phyloP scores from a whole-genome alignment of 345 rosid species.

The Arabidopsis suecica region DNA sequence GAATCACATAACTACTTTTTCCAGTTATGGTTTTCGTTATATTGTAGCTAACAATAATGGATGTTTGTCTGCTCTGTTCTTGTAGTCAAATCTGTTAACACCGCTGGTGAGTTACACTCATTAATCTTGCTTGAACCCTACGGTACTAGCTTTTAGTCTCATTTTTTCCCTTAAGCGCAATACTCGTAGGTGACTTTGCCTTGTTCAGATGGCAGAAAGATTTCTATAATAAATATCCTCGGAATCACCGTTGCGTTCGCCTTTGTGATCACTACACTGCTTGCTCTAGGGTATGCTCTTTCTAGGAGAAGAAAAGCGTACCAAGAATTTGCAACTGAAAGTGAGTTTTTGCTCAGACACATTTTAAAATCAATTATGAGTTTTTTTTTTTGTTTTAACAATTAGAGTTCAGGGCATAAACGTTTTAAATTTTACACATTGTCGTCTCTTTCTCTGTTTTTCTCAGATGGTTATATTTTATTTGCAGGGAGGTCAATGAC shows the following conservation, averaged over 20 bases:
- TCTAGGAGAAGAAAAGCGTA: slow-evolving; percentile 3
- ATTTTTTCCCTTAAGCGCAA: not conserved
- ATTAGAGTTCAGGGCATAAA: not conserved
- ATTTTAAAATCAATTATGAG: too few species aligned
- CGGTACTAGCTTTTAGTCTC: not conserved
- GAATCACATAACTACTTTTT: too few species aligned
- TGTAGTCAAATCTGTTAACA: not conserved
- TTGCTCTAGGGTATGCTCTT: slow-evolving; percentile 24
- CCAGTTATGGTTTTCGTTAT: not conserved
- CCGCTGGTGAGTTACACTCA: too few species aligned
- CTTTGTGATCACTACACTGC: not conserved
- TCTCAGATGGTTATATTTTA: too few species aligned
- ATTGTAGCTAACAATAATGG: not conserved
- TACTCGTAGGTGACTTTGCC: not conserved
- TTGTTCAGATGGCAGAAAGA: not conserved
- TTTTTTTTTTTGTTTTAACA: too few species aligned
- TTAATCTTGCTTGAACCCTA: not conserved
- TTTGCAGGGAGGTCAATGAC: too few species aligned
- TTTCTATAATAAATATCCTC: not conserved
- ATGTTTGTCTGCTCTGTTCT: not conserved
- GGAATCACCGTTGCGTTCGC: not conserved
- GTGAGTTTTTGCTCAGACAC: not conserved
- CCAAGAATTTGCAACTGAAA: slow-evolving; percentile 3
- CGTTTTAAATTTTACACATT: too few species aligned
- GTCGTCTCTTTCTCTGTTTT: too few species aligned